These are phyloP conservation scores for Magnolia kwangsiensis DNA, from an alignment of 164 flowering plant genomes.

Conservation along the genomic window DNA sequence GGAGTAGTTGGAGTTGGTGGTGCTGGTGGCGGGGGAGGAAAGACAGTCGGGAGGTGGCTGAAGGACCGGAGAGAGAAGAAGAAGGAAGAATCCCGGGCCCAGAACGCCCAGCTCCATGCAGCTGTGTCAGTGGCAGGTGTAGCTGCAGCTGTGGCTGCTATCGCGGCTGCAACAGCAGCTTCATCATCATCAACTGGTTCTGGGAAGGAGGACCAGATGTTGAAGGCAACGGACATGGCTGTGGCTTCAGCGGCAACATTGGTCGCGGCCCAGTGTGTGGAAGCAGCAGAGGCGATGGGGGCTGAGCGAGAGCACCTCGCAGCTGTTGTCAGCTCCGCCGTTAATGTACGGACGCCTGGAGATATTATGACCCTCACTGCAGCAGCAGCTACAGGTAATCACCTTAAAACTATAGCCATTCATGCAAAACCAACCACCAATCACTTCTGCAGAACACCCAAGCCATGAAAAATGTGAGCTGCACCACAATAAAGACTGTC, in stretches of 20 bases:
- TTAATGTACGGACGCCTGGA: slow-evolving; percentile 82
- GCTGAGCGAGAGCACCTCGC: slow-evolving; percentile 91
- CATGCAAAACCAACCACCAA: too few relatives aligned
- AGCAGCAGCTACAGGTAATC: slow-evolving; percentile 87
- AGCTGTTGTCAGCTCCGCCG: slow-evolving; percentile 81
- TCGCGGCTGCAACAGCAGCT: slow-evolving; percentile 89
- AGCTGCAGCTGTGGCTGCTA: slow-evolving; percentile 90
- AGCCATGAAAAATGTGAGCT: too few relatives aligned
- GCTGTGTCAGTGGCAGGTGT: slow-evolving; percentile 93
- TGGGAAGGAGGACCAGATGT: slow-evolving; percentile 74
- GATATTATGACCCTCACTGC: slow-evolving; percentile 95
- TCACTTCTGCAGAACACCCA: too few relatives aligned
- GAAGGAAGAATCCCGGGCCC: slow-evolving; percentile 85
- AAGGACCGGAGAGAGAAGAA: slow-evolving; percentile 93
- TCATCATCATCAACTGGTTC: slow-evolving; percentile 60
- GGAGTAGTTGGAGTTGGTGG: slow-evolving; percentile 16
- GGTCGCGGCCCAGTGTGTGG: slow-evolving; percentile 96
- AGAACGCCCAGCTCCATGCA: slow-evolving; percentile 91
- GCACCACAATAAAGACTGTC: too few relatives aligned
- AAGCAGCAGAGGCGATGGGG: slow-evolving; percentile 94
- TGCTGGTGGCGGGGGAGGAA: slow-evolving; percentile 39
- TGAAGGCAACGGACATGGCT: slow-evolving; percentile 78
- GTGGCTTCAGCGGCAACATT: slow-evolving; percentile 93
- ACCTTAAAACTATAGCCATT: not conserved
- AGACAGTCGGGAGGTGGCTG: slow-evolving; percentile 95